Base-by-base conservation (phyloP, 2,329 filamentous ascomycete species). In the Cladobotryum mycophilum region DNA sequence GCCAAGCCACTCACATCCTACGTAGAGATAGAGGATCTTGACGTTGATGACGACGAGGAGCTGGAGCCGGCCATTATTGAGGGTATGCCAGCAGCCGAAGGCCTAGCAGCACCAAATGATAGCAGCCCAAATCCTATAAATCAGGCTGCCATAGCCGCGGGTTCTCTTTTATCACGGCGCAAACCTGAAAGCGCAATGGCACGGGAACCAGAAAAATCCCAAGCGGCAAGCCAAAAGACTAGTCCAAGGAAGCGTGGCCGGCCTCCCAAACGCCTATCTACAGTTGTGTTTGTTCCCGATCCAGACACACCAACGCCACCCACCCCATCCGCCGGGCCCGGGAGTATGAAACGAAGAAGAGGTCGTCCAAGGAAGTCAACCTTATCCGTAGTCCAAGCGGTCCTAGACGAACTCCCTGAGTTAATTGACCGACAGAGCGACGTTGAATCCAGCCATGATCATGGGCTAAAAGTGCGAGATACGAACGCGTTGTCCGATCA, bases 1-100 rank as follows among this genome's bases (percentile, higher is more conserved):
- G 76, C 78, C 8, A 78, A 74, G 55, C 78, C 78, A 5, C 72
- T 64, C 56, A 56, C 70, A 30, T 79, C 77, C 1, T 81, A 81
- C 48, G 64, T 73, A 3, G 76, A 79, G 45, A 60, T 68, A 1
- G 75, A 76, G 30, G 71, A 79, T 41, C 35, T 55, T 35, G 68
- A 71, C 6, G 49, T 61, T 8, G 69, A 70, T 18, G 64, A 72
- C 4, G 74, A 78, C 33, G 72, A 72, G 14, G 65, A 75, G 56
- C 65, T 12, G 69, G 74, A 34, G 56, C 41, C 64, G n/a, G 49
- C 70, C 61, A 69, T 52, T 46, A 48, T 36, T 40, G 51, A 52
- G 14, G 17, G 22, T 17, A 2, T n/a, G 36, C 37, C 12, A 12
- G 41, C 36, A 15, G 30, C 30, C 9, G 41, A 22, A 36, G 20